phyloP scores from a whole-genome alignment of 1,139 yeast genomes.

The Saccharomyces hybrid region DNA sequence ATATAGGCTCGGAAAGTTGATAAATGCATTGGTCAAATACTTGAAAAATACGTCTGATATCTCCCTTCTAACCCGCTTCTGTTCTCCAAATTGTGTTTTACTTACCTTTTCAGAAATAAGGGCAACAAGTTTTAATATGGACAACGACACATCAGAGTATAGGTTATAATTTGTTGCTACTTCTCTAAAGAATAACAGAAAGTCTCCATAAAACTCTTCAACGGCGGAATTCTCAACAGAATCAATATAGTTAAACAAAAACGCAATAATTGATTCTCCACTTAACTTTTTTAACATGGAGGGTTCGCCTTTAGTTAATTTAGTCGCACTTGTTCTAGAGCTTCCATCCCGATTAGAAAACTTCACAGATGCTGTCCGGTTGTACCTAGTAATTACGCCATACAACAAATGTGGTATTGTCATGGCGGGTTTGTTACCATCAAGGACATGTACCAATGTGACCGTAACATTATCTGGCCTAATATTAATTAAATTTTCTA shows the following conservation, averaged over 20 bases:
- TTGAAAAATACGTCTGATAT: slow-evolving; percentile 56
- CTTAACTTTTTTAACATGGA: slow-evolving; percentile 18
- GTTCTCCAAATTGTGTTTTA: slow-evolving; percentile 54
- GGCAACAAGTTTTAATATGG: slow-evolving; percentile 44
- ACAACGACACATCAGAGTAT: slow-evolving; percentile 47
- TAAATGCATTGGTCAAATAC: slow-evolving; percentile 38
- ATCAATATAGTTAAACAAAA: slow-evolving; percentile 44
- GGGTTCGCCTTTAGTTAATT: slow-evolving; percentile 26
- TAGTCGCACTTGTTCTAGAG: slow-evolving; percentile 7
- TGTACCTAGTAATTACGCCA: slow-evolving; percentile 43
- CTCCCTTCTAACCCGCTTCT: slow-evolving; percentile 55
- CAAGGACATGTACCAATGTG: slow-evolving; percentile 51
- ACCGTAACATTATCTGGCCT: slow-evolving; percentile 17
- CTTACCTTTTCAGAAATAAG: slow-evolving; percentile 50
- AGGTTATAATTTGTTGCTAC: slow-evolving; percentile 41
- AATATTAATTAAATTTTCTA: slow-evolving; percentile 51
- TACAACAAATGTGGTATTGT: slow-evolving; percentile 64
- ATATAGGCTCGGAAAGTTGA: neutral
- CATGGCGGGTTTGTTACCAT: slow-evolving; percentile 73
- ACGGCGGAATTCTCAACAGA: slow-evolving; percentile 69
- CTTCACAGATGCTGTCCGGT: slow-evolving; percentile 26
- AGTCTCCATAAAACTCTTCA: slow-evolving; percentile 63
- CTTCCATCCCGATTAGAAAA: slow-evolving; percentile 9
- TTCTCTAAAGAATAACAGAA: slow-evolving; percentile 53
- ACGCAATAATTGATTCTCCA: slow-evolving; percentile 16